Conservation (phyloP, 2,329 filamentous ascomycete species). For the Ophiostoma pallidulum region DNA sequence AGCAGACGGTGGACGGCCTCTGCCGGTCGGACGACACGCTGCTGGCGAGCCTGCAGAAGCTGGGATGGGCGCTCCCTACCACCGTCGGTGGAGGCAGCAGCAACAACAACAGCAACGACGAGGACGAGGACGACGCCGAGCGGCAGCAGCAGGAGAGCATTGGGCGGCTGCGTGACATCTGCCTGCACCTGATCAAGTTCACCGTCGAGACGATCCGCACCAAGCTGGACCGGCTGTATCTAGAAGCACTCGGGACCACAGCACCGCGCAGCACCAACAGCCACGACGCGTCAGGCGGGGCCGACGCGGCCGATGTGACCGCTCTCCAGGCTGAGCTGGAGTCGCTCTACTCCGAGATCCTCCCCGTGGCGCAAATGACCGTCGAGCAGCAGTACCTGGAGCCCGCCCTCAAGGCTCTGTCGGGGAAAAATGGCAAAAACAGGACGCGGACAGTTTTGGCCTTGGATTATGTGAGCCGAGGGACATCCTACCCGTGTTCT, state of each 20-base stretch:
- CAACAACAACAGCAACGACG: neutral
- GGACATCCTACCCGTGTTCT: too few relatives aligned
- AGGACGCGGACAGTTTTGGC: constrained; percentile 37
- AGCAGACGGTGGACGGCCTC: constrained; percentile 38
- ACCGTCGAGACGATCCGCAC: constrained; percentile 47
- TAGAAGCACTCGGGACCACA: constrained; percentile 33
- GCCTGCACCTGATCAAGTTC: constrained; percentile 48
- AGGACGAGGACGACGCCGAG: constrained; percentile 19
- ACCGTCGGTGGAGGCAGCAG: constrained; percentile 27
- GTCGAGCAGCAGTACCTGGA: constrained; percentile 57
- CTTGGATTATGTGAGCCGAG: constrained; percentile 41
- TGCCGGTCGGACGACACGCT: constrained; percentile 56
- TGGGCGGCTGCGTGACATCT: constrained; percentile 49
- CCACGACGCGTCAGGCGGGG: too few relatives aligned
- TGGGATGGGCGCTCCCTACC: constrained; percentile 46
- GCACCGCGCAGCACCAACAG: constrained; percentile 15
- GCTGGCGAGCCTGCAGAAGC: constrained; percentile 54
- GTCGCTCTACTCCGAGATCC: constrained; percentile 59
- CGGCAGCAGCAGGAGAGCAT: constrained; percentile 43
- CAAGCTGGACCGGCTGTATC: constrained; percentile 45
- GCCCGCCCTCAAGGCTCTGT: constrained; percentile 43
- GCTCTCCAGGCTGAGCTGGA: constrained; percentile 56
- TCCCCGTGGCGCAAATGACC: constrained; percentile 62
- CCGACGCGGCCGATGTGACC: constrained; percentile 34
- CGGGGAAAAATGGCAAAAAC: constrained; percentile 34